Percentiles rank a stretch among this genome's conserved stretches.
Conservation (phyloP, 768 basidiomycete species). For the Termitomyces sp. region DNA sequence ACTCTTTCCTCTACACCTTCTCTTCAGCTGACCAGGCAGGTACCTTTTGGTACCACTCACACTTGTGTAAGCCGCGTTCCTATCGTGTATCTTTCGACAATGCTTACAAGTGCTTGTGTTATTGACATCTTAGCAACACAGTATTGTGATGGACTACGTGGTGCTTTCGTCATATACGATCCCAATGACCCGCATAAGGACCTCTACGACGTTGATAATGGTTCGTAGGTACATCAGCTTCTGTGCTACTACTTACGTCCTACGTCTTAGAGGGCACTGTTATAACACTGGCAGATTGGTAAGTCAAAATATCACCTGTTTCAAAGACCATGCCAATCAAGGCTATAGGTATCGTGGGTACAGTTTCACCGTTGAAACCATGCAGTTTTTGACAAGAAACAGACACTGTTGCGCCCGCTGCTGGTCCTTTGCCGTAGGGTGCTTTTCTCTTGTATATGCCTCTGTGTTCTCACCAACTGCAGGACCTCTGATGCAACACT, state of each 20-base stretch:
- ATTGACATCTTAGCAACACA: slow-evolving; percentile 28
- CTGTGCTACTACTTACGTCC: background rate
- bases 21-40: slow-evolving; percentile 17
- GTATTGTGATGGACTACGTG: slow-evolving; percentile 42
- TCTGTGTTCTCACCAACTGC: background rate
- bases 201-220: slow-evolving; percentile 23
- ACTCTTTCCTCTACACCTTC: slow-evolving; percentile 36
- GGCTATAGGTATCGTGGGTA: slow-evolving; percentile 21
- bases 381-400: background rate
- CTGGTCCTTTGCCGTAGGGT: background rate
- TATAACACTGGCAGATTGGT: slow-evolving; percentile 36
- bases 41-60: slow-evolving; percentile 27
- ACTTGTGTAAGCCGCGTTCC: slow-evolving; percentile 19
- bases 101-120: slow-evolving; percentile 19
- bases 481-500: slow-evolving; percentile 25
- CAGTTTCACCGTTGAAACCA: slow-evolving; percentile 5
- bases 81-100: background rate
- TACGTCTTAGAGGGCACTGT: slow-evolving; percentile 31
- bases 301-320: background rate
- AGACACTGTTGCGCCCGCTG: background rate
- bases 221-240: slow-evolving; percentile 10
- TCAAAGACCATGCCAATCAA: background rate
- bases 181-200: slow-evolving; percentile 21
- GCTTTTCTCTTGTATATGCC: background rate
- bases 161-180: slow-evolving; percentile 32